A percentile compares a stretch with the other conserved stretches of the same genome.
These are phyloP conservation scores for Ploettnerulaceae sp. DNA, from an alignment of 2,329 filamentous ascomycete species.

Conservation along the genomic window DNA sequence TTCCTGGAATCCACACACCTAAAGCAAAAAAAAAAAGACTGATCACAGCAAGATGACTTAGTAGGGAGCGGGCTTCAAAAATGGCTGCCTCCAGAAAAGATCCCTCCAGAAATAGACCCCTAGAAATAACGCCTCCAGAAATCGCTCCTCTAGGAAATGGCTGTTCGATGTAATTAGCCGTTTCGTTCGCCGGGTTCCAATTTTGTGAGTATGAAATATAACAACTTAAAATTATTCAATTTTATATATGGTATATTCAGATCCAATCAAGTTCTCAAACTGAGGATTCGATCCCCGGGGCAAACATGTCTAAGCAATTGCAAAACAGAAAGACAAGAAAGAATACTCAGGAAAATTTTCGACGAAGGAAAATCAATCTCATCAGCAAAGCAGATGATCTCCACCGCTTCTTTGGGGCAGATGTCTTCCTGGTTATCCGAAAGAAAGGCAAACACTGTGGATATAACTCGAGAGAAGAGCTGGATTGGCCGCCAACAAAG, in stretches of 20 bases:
- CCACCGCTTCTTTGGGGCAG: conserved; percentile 4
- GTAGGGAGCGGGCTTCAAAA: conserved; percentile 1
- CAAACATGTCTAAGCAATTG: not conserved
- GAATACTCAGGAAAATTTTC: conserved; percentile 6
- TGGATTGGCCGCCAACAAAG: conserved; percentile 4
- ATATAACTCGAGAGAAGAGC: conserved; percentile 4
- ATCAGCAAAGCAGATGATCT: conserved; percentile 6
- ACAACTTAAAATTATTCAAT: not conserved
- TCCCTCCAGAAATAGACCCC: too few species aligned
- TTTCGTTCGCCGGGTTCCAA: not conserved
- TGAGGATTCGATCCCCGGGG: not conserved
- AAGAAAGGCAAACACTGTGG: conserved; percentile 4
- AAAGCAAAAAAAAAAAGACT: too few species aligned
- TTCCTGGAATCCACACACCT: conserved; percentile 6
- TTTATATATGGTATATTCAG: conserved; percentile 2
- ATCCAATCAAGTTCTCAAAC: conserved; percentile 3
- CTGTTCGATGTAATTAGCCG: not conserved
- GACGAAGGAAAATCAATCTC: conserved; percentile 2
- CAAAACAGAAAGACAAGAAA: not conserved
- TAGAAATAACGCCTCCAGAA: too few species aligned
- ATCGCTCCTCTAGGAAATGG: not conserved
- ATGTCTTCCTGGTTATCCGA: conserved; percentile 7
- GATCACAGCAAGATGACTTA: too few species aligned
- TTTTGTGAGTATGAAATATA: not conserved
- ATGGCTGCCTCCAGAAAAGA: conserved; percentile 1